These are phyloP conservation scores for Gomphus sp. DNA, from an alignment of 1,284 basidiomycete genomes.

Conservation along the genomic window DNA sequence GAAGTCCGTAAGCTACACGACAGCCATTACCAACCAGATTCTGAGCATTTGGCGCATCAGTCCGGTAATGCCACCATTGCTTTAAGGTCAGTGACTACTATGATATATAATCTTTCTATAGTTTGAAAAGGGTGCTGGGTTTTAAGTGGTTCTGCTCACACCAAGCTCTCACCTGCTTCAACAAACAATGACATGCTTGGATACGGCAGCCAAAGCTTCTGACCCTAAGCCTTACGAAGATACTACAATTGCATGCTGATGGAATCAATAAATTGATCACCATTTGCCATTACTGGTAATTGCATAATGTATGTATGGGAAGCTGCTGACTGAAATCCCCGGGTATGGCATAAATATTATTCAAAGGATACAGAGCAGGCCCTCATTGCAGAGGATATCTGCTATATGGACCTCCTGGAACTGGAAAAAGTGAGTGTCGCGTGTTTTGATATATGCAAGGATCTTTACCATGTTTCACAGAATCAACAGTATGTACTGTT, in stretches of 20 bases:
- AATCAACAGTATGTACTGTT: constrained; percentile 50
- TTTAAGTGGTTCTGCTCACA: no score
- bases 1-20: constrained; percentile 27
- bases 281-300: constrained; percentile 42
- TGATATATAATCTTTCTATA: neutral
- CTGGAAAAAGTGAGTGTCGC: constrained; percentile 29
- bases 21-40: no score
- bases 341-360: neutral
- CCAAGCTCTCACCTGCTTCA: constrained; percentile 19
- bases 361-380: constrained; percentile 29
- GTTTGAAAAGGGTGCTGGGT: no score
- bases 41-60: no score
- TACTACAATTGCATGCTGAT: constrained; percentile 27
- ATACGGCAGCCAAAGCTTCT: constrained; percentile 29
- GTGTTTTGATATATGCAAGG: neutral
- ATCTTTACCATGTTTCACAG: constrained; percentile 18
- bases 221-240: constrained; percentile 14
- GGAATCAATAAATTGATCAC: constrained; percentile 27
- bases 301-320: constrained; percentile 3
- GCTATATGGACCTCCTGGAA: constrained; percentile 46
- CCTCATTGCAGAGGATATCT: constrained; percentile 46
- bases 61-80: neutral
- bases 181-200: constrained; percentile 41
- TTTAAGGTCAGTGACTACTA: neutral
- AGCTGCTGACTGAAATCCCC: constrained; percentile 3